Evolutionary conservation across 331 rosid species (phyloP), one percentile per base, ranked within the genome.

Genomic region (Saraca asoca): DNA sequence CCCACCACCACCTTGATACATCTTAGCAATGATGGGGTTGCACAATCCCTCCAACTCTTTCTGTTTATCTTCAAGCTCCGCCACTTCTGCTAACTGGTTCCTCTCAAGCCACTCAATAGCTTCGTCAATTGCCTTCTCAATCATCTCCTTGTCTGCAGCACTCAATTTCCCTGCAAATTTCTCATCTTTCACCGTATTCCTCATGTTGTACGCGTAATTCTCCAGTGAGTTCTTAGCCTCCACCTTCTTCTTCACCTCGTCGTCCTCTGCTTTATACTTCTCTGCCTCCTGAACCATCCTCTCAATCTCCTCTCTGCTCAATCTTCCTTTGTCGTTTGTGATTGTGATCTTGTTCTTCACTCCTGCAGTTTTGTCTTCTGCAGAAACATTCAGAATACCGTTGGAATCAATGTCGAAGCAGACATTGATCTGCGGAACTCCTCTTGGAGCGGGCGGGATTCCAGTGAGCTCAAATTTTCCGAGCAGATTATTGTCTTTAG

Each of bases 261-360:
- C 85, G 53, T 83, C 88, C 62, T 83, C 81, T 12, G 79, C 41
- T 79, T 77, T 77, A 61, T 71, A 80, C 14, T 59, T 71, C 77
- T 83, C 85, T 6, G 88, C 88, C 74, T 83, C 85, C 8, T 83
- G 83, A 3, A 83, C 88, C 88, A 83, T 15, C 10, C 72, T 77
- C 62, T 83, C 88, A 35, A 80, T 83, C 77, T 83, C 85, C 9
- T 80, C 85, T 19, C 68, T 83, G 72, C 85, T 83, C 81, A 83
- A 10, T 11, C 85, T 80, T 41, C 88, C 88, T 31, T 83, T 83
- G 42, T 83, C 85, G 51, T 83, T 83, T 0, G 83, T 80, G 11
- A 83, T 83, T 0, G 88, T 83, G 31, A 83, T 83, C 77, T 75
- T 83, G 81, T 83, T 83, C 81, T 80, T 83, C 51, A 83, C 85